Evolutionary conservation across 495 filamentous ascomycete genomes (phyloP).

Genomic region (Neurospora discreta): DNA sequence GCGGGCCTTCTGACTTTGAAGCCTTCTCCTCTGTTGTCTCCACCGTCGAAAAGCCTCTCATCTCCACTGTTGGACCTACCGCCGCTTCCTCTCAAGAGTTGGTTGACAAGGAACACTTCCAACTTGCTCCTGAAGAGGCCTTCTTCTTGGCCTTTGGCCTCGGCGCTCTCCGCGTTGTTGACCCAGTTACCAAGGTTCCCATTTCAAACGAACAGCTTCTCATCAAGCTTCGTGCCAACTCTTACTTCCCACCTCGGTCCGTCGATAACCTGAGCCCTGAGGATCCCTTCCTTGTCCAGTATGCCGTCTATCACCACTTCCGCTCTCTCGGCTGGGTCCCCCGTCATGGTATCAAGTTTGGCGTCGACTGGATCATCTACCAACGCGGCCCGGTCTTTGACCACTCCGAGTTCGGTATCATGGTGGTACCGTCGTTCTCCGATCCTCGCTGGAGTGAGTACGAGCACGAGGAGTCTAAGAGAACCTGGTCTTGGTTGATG

Average conservation of each 20-base stretch:
- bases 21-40: not conserved
- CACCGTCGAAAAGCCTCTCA: not conserved
- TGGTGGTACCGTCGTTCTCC: slow-evolving; percentile 73
- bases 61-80: not conserved
- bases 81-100: slow-evolving; percentile 24
- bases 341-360: slow-evolving; percentile 88
- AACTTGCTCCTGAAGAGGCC: slow-evolving; percentile 79
- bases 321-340: slow-evolving; percentile 95
- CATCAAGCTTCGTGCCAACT: slow-evolving; percentile 51
- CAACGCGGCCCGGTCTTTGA: slow-evolving; percentile 88
- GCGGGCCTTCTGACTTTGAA: not conserved
- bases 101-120: slow-evolving; percentile 77
- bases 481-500: slow-evolving; percentile 86
- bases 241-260: slow-evolving; percentile 52
- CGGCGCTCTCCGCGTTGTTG: slow-evolving; percentile 59
- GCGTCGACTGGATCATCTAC: slow-evolving; percentile 87
- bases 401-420: slow-evolving; percentile 83
- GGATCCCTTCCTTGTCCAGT: slow-evolving; percentile 77
- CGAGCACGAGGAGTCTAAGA: slow-evolving; percentile 31
- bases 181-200: slow-evolving; percentile 38
- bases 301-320: slow-evolving; percentile 91
- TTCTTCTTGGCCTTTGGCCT: slow-evolving; percentile 84
- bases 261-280: slow-evolving; percentile 39
- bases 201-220: slow-evolving; percentile 46
- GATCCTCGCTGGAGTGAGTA: slow-evolving; percentile 59